phyloP scores from a whole-genome alignment of 2,329 filamentous ascomycete species.

The Paecilomyces formosus region DNA sequence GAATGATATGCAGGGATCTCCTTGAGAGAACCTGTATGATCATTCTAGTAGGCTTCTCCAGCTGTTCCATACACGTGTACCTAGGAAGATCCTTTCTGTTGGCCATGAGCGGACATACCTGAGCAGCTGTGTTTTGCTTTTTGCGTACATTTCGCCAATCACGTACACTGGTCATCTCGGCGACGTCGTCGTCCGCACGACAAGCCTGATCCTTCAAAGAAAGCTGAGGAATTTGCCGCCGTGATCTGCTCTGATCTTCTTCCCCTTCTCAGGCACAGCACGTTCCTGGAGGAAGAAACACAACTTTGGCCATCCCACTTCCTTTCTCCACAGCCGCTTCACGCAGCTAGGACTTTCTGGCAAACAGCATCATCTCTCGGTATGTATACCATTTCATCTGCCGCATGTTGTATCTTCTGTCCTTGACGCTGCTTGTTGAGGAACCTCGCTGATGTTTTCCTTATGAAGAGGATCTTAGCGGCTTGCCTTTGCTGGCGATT shows the following conservation, averaged over 20 bases:
- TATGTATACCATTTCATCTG: neutral
- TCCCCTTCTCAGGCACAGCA: neutral
- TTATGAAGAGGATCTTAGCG: neutral
- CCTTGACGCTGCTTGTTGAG: neutral
- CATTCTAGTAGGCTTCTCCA: neutral
- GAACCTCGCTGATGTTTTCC: neutral
- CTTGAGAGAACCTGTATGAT: neutral
- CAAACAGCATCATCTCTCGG: neutral
- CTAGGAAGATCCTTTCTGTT: neutral
- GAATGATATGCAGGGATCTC: neutral
- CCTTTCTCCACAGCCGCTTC: neutral
- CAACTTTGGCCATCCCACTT: neutral
- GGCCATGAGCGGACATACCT: neutral
- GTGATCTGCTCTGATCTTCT: neutral
- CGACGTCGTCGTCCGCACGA: neutral
- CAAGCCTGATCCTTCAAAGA: neutral
- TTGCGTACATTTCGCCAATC: neutral
- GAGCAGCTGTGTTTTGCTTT: neutral
- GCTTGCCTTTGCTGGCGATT: neutral
- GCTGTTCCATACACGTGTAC: neutral
- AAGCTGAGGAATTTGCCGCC: neutral
- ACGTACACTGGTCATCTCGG: neutral
- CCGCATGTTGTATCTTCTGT: neutral
- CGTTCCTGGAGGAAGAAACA: neutral
- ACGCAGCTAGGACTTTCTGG: neutral